Percentiles rank a stretch among this genome's conserved stretches.
Conservation (phyloP, 192 early-diverging fungal species). For the Coemansia sp. region DNA sequence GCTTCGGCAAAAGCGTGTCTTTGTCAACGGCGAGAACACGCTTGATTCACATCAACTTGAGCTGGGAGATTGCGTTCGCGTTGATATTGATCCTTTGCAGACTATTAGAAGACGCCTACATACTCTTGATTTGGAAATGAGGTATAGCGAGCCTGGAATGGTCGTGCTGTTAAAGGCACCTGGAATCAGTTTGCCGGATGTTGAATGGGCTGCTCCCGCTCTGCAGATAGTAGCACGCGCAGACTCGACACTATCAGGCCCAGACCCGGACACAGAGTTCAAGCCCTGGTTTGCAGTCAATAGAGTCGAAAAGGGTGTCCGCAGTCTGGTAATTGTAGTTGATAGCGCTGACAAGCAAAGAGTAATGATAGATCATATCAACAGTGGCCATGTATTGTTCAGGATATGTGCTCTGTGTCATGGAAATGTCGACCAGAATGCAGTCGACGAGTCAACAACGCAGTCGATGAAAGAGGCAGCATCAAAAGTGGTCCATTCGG, state of each 20-base stretch:
- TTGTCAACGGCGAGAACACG: constrained; percentile 53
- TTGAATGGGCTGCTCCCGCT: constrained; percentile 31
- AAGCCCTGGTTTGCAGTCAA: constrained; percentile 49
- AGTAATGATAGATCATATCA: too few species aligned
- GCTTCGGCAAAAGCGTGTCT: constrained; percentile 47
- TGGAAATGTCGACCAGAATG: constrained; percentile 30
- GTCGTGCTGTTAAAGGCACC: constrained; percentile 60
- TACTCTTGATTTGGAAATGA: constrained; percentile 48
- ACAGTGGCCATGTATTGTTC: constrained; percentile 24
- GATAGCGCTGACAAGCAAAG: constrained; percentile 16
- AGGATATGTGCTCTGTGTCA: constrained; percentile 42
- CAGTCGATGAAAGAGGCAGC: constrained; percentile 28
- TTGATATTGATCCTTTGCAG: constrained; percentile 44
- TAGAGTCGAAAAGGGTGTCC: constrained; percentile 57
- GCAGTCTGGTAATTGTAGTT: constrained; percentile 50
- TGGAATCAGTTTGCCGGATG: constrained; percentile 30
- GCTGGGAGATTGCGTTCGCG: constrained; percentile 50
- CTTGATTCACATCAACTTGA: constrained; percentile 54
- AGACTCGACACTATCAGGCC: too few species aligned
- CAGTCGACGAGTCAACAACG: constrained; percentile 23
- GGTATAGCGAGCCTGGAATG: constrained; percentile 55
- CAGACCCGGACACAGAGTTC: too few species aligned
- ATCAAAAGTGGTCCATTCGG: too few species aligned
- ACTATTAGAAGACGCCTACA: constrained; percentile 48
- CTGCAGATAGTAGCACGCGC: too few species aligned